These are phyloP conservation scores for Plenodomus lindquistii DNA, from an alignment of 2,329 filamentous ascomycete species.

Conservation along the genomic window DNA sequence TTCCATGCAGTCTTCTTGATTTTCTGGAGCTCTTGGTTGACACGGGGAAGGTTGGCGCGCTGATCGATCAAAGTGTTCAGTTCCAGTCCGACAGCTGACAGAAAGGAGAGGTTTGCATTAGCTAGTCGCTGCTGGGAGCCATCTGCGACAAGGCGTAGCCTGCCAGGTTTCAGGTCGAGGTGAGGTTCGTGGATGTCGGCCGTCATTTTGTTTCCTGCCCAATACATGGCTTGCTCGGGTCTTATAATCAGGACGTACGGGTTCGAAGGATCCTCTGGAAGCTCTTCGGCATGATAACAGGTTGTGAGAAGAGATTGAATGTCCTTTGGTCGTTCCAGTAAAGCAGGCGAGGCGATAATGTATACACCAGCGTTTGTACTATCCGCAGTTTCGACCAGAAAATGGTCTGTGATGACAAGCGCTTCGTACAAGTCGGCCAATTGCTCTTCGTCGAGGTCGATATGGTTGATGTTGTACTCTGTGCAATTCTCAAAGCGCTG, in stretches of 20 bases:
- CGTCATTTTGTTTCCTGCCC: constrained; percentile 77
- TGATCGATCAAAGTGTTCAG: constrained; percentile 90
- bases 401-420: constrained; percentile 80
- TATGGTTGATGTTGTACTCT: constrained; percentile 85
- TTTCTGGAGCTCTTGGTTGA: constrained; percentile 87
- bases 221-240: constrained; percentile 76
- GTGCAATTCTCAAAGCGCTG: constrained; percentile 96
- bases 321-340: constrained; percentile 75
- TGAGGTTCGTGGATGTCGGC: constrained; percentile 75
- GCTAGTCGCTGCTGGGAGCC: constrained; percentile 78
- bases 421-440: constrained; percentile 79
- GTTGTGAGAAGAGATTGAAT: constrained; percentile 85
- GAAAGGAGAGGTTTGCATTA: constrained; percentile 76
- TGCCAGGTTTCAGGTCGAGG: constrained; percentile 83
- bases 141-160: constrained; percentile 85
- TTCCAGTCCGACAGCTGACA: constrained; percentile 78
- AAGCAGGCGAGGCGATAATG: constrained; percentile 79
- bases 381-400: constrained; percentile 74
- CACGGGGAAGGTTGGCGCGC: constrained; percentile 87
- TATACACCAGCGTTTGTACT: constrained; percentile 74
- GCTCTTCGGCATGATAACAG: constrained; percentile 70
- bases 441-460: constrained; percentile 67
- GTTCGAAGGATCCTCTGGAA: constrained; percentile 72
- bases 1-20: constrained; percentile 97
- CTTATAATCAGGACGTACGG: constrained; percentile 85